These are phyloP conservation scores for Nectriaceae sp. DNA, from an alignment of 2,329 filamentous ascomycete species.

Conservation along the genomic window DNA sequence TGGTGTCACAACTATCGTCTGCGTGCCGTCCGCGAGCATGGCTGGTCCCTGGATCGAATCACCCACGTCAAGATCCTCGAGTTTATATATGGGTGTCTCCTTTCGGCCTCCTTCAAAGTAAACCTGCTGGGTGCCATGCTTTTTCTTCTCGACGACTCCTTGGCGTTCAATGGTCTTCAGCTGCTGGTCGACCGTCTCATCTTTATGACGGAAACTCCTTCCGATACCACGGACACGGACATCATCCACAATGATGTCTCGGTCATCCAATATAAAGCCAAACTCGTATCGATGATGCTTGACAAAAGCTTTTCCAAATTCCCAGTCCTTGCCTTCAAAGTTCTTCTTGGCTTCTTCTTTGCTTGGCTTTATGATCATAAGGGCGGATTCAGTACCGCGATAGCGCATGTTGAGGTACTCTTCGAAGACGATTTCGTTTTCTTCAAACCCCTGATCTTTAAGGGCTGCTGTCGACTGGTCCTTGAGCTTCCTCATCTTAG, in stretches of 20 bases:
- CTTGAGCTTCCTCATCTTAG: constrained; percentile 78
- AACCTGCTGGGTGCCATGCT: constrained; percentile 67
- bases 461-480: constrained; percentile 70
- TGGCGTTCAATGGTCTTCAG: constrained; percentile 68
- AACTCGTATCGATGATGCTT: constrained; percentile 91
- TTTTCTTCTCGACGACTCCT: constrained; percentile 58
- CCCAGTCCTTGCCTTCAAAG: constrained; percentile 71
- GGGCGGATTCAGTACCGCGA: constrained; percentile 83
- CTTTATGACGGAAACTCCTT: constrained; percentile 78
- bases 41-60: constrained; percentile 77
- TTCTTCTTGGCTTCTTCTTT: constrained; percentile 60
- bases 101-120: constrained; percentile 83
- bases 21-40: constrained; percentile 83
- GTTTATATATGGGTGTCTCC: constrained; percentile 80
- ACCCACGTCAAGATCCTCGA: constrained; percentile 72
- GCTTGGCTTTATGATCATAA: constrained; percentile 82
- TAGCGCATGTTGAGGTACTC: constrained; percentile 96
- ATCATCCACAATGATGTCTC: constrained; percentile 89
- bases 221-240: constrained; percentile 86
- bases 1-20: constrained; percentile 90
- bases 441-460: constrained; percentile 75
- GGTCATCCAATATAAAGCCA: constrained; percentile 80
- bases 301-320: constrained; percentile 81
- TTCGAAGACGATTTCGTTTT: constrained; percentile 77
- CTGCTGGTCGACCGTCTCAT: constrained; percentile 83